Evolutionary conservation across 1,284 basidiomycete genomes (phyloP), one percentile per base, ranked within the genome.

Genomic region (Papiliotrema terrestris): DNA sequence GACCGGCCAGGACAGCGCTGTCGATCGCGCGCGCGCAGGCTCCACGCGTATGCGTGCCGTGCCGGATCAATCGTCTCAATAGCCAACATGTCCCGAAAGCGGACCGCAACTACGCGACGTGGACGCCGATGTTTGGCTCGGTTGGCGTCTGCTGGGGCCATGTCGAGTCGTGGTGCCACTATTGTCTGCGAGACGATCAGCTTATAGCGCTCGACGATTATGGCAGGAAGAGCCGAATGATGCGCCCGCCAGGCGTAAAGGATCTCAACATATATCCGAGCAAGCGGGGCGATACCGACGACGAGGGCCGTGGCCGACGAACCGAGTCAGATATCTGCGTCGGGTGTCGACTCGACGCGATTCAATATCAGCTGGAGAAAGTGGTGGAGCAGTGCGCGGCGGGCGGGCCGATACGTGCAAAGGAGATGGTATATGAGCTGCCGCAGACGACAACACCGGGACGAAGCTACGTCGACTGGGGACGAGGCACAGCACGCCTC

Each of bases 381-480:
- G 39, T 41, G 17, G 20, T 41, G 15, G 17, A 20, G 39, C 17
- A 41, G 20, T 41, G 6, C 15, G 39, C 39, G 20, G 20, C 17
- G 20, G 39, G 39, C 20, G 5, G 39, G 17, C 39, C 39, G 39
- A 15, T n/a, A 15, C 20, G 15, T 5, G 39, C 29, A 11, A 5
- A 32, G 15, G 39, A 41, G 8, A 41, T 4, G 15, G 6, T 20
- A 4, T 41, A 5, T 15, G 20, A 41, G 38, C 5, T 20, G 25
- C 23, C n/a, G 6, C 8, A 8, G 17, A 19, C 35, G 20, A 49
- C 22, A 8, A 23, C 20, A 20, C 4, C 36, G 3, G 32, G 22
- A n/a, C 14, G 15, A 15, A 55, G 63, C 13, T 63, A 66, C 42
- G 49, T 61, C 26, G 22, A 46, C 29, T 45, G 36, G 15, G 56